Evolutionary conservation across 2,329 filamentous ascomycete species (phyloP).

Genomic region (Pseudofabraea citricarpa): DNA sequence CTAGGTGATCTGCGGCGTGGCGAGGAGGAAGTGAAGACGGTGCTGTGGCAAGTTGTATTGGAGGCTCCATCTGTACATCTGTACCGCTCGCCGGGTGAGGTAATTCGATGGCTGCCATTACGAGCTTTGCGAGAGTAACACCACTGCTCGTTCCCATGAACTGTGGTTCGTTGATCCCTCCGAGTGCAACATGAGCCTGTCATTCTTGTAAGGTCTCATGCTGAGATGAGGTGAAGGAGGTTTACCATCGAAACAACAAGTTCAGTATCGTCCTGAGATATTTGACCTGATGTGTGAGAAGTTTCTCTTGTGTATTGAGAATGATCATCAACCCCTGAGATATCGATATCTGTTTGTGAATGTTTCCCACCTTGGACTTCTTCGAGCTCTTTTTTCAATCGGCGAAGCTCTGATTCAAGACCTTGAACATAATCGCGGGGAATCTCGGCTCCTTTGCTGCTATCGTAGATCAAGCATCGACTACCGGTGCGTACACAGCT

Average conservation of each 20-base stretch:
- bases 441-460: slow-evolving; percentile 20
- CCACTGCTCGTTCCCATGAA: slow-evolving; percentile 30
- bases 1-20: slow-evolving; percentile 28
- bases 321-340: background rate
- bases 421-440: slow-evolving; percentile 21
- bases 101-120: slow-evolving; percentile 25
- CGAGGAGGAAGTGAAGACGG: slow-evolving; percentile 27
- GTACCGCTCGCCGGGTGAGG: slow-evolving; percentile 1
- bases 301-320: background rate
- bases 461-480: slow-evolving; percentile 20
- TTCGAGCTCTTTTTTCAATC: slow-evolving; percentile 12
- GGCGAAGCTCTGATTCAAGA: slow-evolving; percentile 16
- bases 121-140: slow-evolving; percentile 29
- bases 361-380: slow-evolving; percentile 9
- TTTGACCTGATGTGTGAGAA: background rate
- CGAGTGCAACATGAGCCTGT: slow-evolving; percentile 16
- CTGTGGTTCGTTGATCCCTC: slow-evolving; percentile 20
- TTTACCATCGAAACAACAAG: background rate
- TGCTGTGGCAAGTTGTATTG: slow-evolving; percentile 5
- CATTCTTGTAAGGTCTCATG: background rate
- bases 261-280: background rate
- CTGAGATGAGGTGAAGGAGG: background rate
- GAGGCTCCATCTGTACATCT: slow-evolving; percentile 10
- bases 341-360: background rate
- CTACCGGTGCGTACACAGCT: slow-evolving; percentile 16